Base-by-base conservation (phyloP, 164 flowering plant genomes). In the Piper longum region DNA sequence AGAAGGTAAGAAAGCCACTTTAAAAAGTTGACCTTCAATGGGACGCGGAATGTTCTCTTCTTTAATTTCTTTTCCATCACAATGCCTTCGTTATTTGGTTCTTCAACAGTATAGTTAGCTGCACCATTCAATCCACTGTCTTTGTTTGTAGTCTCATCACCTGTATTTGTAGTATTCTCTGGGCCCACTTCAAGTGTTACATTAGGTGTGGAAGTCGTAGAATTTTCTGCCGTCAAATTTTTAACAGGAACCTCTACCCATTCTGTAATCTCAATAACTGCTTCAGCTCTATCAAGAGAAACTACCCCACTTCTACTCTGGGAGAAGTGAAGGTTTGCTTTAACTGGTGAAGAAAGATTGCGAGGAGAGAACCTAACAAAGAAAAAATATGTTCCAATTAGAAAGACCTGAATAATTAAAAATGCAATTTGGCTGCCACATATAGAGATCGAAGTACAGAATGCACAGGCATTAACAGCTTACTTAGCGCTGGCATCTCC, bases 221-320 rank as follows among this genome's bases (percentile, higher is more conserved):
- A 70, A 69, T 91, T 91, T 62, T 87, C 96, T 16, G 78, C 67
- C 2, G 91, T 83, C 61, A 80, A 71, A 72, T 89, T 91, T 79
- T 79, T 85, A 66, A 80, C 81, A 61, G 97, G 91, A 72, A 91
- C 87, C 72, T 95, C 95, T 14, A 95, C 88, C 98, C 99, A 91
- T 73, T 95, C 98, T 13, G 99, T 75, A 66, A 87, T 78, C 78
- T 95, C 96, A 74, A 95, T 74, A 60, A 84, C 83, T 67, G 98
- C 96, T 66, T 95, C 96, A 71, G 96, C 96, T 43, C 90, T 81
- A 78, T 89, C 96, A 72, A 95, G 70, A 44, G 89, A 82, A 71
- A 95, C 76, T 40, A 87, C 63, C 60, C 96, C 99, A 71, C 96
- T 89, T 80, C 96, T 85, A 75, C 96, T 83, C 42, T 91, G 85